Evolutionary conservation across 805 yeast species (phyloP).

Genomic region (Starmerella stellata): DNA sequence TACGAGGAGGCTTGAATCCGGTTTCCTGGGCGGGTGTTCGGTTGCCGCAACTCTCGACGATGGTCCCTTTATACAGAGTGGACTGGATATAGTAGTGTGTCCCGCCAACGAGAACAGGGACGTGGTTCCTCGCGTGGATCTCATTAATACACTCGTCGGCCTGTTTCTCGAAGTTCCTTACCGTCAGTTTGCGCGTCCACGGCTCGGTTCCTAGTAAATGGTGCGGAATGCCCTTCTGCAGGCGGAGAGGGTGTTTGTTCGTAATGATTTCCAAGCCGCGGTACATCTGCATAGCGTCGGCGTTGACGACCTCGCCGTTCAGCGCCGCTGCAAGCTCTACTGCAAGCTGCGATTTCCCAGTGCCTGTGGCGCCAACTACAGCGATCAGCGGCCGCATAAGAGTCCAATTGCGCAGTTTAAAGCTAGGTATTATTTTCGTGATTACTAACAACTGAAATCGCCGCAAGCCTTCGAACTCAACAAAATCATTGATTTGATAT

Average conservation of each 20-base stretch:
- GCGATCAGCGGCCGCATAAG: constrained; percentile 35
- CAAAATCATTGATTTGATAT: too few species aligned
- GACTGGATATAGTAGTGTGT: constrained; percentile 85
- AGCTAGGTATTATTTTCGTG: too few species aligned
- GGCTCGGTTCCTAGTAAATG: constrained; percentile 71
- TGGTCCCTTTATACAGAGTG: constrained; percentile 19
- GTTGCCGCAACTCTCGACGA: not conserved
- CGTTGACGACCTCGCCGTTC: constrained; percentile 81
- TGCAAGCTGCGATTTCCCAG: constrained; percentile 75
- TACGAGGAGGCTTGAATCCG: not conserved
- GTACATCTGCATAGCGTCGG: constrained; percentile 96
- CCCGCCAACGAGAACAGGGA: constrained; percentile 87
- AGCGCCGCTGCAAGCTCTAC: constrained; percentile 59
- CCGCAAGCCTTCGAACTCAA: too few species aligned
- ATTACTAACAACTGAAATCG: too few species aligned
- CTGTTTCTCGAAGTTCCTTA: constrained; percentile 60
- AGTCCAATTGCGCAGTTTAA: too few species aligned
- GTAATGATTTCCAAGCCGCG: constrained; percentile 55
- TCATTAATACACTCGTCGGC: constrained; percentile 41
- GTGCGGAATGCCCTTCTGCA: constrained; percentile 58
- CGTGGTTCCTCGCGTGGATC: constrained; percentile 46
- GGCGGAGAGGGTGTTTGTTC: constrained; percentile 74
- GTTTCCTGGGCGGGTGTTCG: not conserved
- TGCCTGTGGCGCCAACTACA: constrained; percentile 87
- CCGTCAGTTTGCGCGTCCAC: constrained; percentile 52